Conservation (phyloP, 306 rosid genomes). For the Trifolium subterraneum region DNA sequence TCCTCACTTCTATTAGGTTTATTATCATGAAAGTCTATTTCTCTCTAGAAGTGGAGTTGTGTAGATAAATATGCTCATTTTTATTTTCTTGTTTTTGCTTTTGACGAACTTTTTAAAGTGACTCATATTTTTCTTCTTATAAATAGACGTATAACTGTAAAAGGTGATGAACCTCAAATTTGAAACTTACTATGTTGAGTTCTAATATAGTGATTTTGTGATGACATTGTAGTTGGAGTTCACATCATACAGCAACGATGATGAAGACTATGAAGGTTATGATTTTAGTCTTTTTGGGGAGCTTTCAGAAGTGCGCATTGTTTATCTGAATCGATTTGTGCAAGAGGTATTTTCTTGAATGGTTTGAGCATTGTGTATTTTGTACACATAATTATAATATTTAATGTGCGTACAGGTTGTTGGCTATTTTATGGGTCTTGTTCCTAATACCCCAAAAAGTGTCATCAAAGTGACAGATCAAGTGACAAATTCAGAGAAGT, state of each 20-base stretch:
- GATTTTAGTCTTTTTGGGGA: slow-evolving; percentile 87
- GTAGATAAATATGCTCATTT: neutral
- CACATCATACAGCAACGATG: slow-evolving; percentile 75
- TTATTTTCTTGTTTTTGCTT: neutral
- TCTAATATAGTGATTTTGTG: slow-evolving; percentile 34
- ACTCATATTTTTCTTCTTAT: slow-evolving; percentile 8
- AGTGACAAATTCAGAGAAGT: slow-evolving; percentile 90
- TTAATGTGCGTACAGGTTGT: slow-evolving; percentile 63
- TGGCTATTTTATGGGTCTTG: slow-evolving; percentile 93
- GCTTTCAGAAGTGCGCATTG: slow-evolving; percentile 96
- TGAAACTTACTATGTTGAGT: neutral
- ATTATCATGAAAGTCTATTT: neutral
- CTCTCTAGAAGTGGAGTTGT: neutral
- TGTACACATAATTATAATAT: neutral
- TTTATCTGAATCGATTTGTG: slow-evolving; percentile 87
- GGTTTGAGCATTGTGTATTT: slow-evolving; percentile 12
- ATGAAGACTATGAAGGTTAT: slow-evolving; percentile 89
- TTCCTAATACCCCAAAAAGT: slow-evolving; percentile 75
- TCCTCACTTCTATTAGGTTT: slow-evolving; percentile 4
- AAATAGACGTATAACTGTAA: neutral
- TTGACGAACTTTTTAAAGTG: neutral
- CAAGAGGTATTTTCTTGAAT: slow-evolving; percentile 74
- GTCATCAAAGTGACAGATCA: slow-evolving; percentile 83
- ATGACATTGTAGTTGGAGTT: slow-evolving; percentile 73
- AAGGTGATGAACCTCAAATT: slow-evolving; percentile 16